Percentiles rank a stretch among this genome's conserved stretches.
phyloP scores from a whole-genome alignment of 1,284 basidiomycete genomes.

The Volvariella surrecta region DNA sequence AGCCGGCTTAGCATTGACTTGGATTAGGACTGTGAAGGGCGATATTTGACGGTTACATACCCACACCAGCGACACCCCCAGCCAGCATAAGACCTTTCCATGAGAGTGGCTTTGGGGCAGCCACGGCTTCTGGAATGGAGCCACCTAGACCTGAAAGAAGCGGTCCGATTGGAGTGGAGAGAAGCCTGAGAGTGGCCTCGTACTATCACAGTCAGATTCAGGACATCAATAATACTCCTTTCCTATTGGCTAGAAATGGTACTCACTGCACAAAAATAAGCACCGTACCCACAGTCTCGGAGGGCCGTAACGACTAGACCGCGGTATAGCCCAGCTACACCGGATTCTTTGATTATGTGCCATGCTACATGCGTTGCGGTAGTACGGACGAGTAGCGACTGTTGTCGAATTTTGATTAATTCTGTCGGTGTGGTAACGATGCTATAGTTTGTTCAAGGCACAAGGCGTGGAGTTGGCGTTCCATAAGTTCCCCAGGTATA shows the following conservation, averaged over 20 bases:
- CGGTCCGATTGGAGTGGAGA: slow-evolving; percentile 24
- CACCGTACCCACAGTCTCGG: slow-evolving; percentile 74
- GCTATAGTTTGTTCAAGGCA: slow-evolving; percentile 26
- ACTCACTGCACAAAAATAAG: slow-evolving; percentile 70
- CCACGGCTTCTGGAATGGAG: slow-evolving; percentile 9
- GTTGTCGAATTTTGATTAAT: slow-evolving; percentile 81
- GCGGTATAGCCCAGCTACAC: slow-evolving; percentile 67
- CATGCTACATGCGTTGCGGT: slow-evolving; percentile 42
- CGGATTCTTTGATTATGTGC: slow-evolving; percentile 45
- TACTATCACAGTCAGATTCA: slow-evolving; percentile 37
- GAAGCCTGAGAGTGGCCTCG: slow-evolving; percentile 64
- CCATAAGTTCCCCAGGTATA: slow-evolving; percentile 1
- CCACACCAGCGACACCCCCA: slow-evolving; percentile 71
- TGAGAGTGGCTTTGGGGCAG: slow-evolving; percentile 23
- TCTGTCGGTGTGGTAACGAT: slow-evolving; percentile 77
- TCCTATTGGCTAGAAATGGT: background rate
- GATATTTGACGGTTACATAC: slow-evolving; percentile 15
- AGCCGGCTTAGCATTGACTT: slow-evolving; percentile 35
- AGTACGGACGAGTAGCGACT: slow-evolving; percentile 35
- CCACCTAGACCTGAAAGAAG: slow-evolving; percentile 38
- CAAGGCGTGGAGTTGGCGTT: background rate
- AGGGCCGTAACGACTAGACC: slow-evolving; percentile 66
- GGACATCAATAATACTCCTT: too few relatives aligned
- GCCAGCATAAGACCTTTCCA: slow-evolving; percentile 63
- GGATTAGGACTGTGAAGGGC: background rate